Evolutionary conservation across 176 grass and related monocot genomes (phyloP).

Genomic region (Avena eriantha): DNA sequence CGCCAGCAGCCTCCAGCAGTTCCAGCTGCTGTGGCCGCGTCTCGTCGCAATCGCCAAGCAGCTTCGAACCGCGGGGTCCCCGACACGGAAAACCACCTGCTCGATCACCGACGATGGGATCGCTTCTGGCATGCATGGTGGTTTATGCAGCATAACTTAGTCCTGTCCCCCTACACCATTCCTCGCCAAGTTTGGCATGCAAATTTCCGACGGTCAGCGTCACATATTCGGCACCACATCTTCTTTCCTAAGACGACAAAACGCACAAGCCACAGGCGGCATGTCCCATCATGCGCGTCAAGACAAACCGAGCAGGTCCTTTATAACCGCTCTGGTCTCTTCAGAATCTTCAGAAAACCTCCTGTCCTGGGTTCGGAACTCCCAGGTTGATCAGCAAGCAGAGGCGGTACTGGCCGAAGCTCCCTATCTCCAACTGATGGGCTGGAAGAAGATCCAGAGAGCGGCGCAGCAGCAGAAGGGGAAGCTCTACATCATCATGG

Average conservation of each 20-base stretch:
- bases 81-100: not conserved
- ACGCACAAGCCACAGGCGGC: not conserved
- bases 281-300: not conserved
- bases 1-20: not conserved
- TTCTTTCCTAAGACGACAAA: not conserved
- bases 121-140: not conserved
- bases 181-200: not conserved
- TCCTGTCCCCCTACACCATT: not conserved
- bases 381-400: not conserved
- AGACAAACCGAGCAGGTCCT: not conserved
- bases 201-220: not conserved
- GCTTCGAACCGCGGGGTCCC: not conserved
- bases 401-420: not conserved
- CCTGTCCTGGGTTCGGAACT: not conserved
- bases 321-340: not conserved
- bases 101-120: not conserved
- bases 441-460: constrained; percentile 32
- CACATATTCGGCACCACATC: not conserved
- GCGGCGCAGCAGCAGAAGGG: constrained; percentile 46
- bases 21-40: not conserved
- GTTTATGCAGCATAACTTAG: not conserved
- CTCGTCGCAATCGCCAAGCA: not conserved
- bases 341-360: not conserved
- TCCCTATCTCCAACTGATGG: not conserved
- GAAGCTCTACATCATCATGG: constrained; percentile 51